phyloP scores from a whole-genome alignment of 1,139 yeast genomes.

The Yamadazyma kanchanaburiensis region DNA sequence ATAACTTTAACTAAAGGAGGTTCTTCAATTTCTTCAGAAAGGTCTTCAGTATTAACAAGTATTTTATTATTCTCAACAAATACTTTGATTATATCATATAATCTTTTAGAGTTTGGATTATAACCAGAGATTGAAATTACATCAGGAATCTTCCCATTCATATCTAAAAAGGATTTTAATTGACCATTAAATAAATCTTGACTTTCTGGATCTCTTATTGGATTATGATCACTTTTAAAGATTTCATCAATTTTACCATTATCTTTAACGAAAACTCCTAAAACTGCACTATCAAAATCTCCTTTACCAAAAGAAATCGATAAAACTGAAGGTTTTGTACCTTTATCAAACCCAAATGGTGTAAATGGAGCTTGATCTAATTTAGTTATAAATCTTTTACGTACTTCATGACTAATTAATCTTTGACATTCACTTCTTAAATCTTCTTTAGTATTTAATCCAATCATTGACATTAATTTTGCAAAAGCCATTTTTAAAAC shows the following conservation, averaged over 20 bases:
- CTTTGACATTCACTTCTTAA: conserved; percentile 76
- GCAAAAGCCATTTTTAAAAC: conserved; percentile 68
- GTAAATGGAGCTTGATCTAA: conserved; percentile 92
- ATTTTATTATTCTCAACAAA: conserved; percentile 58
- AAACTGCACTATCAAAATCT: conserved; percentile 78
- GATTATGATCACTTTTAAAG: conserved; percentile 74
- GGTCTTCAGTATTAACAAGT: conserved; percentile 50
- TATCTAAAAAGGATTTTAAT: conserved; percentile 41
- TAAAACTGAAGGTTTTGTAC: conserved; percentile 81
- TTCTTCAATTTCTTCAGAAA: conserved; percentile 27
- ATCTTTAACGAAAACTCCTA: conserved; percentile 77
- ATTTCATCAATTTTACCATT: conserved; percentile 75
- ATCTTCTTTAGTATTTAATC: conserved; percentile 79
- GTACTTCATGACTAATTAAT: conserved; percentile 63
- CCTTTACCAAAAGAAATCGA: conserved; percentile 87
- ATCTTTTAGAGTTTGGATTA: conserved; percentile 65
- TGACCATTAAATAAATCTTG: conserved; percentile 56
- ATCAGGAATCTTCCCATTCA: conserved; percentile 58
- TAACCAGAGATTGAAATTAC: conserved; percentile 89
- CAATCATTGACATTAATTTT: conserved; percentile 63
- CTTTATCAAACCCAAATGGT: conserved; percentile 72
- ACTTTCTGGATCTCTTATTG: conserved; percentile 54
- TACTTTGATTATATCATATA: conserved; percentile 55
- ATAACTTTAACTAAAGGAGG: conserved; percentile 55
- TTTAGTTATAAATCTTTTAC: conserved; percentile 63